Base-by-base conservation (phyloP, 2,329 filamentous ascomycete genomes). In the Pestalotiopsis sp. region DNA sequence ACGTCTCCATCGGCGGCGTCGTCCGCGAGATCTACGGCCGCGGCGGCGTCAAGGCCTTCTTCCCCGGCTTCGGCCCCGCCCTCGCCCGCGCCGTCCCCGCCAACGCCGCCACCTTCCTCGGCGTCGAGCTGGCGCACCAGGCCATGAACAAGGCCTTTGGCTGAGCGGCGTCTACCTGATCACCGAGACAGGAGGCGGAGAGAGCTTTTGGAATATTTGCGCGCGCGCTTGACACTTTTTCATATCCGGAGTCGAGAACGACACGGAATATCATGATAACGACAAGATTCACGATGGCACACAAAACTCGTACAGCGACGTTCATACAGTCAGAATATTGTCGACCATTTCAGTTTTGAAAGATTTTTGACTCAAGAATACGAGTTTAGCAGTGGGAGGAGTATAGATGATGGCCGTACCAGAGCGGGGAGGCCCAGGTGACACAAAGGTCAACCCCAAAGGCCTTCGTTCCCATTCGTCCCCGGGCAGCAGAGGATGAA, bases 11-110 rank as follows among this genome's bases (percentile, higher is more conserved):
- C 65, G 88, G 90, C 17, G 91, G 92, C 7, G 93, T 96, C 39
- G 89, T 99, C 65, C 87, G 89, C 72, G 90, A 94, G 67, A 85
- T 99, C n/a, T 97, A 97, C 78, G 90, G 85, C 45, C 91, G 85
- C 76, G 95, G 95, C 39, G 96, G 96, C 4, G 80, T 93, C 77
- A 94, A 91, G 83, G 95, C 96, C 2, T 99, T 99, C 85, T 99
- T 99, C 89, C 96, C 96, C 5, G 96, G 96, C 27, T 94, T 99
- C 74, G 95, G 93, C 0, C 96, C 96, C 2, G 96, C 96, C 3
- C 87, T 99, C 79, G 92, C 94, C 12, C 90, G 96, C 81, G 96
- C 96, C 4, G 94, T 98, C 58, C 96, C 96, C 6, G 96, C 96
- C 11, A 99, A 99, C 79, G 96, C 96, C 2, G 96, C 96, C 39